These are phyloP conservation scores for Lichtheimia corymbifera DNA, from an alignment of 371 early-diverging fungal species.

Conservation along the genomic window DNA sequence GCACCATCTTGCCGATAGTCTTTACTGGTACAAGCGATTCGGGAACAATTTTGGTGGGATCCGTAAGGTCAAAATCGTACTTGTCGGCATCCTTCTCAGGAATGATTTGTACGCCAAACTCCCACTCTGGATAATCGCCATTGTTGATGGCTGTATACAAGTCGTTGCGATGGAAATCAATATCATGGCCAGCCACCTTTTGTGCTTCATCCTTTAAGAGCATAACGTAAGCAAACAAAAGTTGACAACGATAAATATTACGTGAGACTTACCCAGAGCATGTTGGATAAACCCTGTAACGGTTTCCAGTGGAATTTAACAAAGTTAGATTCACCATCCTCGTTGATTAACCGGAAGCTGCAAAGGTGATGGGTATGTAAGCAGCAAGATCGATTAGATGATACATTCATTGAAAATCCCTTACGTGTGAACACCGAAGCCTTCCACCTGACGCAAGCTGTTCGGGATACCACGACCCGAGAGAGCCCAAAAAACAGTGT, in stretches of 20 bases:
- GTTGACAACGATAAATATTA: no score
- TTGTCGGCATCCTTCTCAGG: constrained; percentile 38
- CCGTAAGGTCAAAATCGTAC: constrained; percentile 52
- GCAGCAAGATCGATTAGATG: not conserved
- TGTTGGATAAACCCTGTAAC: constrained; percentile 36
- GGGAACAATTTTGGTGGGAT: constrained; percentile 58
- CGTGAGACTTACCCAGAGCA: constrained; percentile 36
- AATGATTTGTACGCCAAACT: constrained; percentile 52
- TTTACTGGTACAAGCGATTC: constrained; percentile 48
- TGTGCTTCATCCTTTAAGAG: constrained; percentile 43
- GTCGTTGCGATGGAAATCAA: constrained; percentile 53
- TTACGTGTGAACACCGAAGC: constrained; percentile 44
- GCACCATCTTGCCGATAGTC: constrained; percentile 47
- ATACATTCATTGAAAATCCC: not conserved
- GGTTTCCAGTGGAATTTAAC: constrained; percentile 61
- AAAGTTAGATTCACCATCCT: constrained; percentile 35
- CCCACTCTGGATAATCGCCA: constrained; percentile 56
- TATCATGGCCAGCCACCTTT: constrained; percentile 50
- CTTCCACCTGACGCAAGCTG: constrained; percentile 43
- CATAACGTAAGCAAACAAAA: no score
- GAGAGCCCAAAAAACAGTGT: constrained; percentile 47
- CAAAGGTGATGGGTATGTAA: no score
- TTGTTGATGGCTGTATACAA: constrained; percentile 43
- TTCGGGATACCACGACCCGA: constrained; percentile 49
- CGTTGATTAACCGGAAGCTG: constrained; percentile 50